A percentile compares a stretch with the other conserved stretches of the same genome.
These are phyloP conservation scores for Raddia guianensis DNA, from an alignment of 176 grass and related monocot genomes.

Conservation along the genomic window DNA sequence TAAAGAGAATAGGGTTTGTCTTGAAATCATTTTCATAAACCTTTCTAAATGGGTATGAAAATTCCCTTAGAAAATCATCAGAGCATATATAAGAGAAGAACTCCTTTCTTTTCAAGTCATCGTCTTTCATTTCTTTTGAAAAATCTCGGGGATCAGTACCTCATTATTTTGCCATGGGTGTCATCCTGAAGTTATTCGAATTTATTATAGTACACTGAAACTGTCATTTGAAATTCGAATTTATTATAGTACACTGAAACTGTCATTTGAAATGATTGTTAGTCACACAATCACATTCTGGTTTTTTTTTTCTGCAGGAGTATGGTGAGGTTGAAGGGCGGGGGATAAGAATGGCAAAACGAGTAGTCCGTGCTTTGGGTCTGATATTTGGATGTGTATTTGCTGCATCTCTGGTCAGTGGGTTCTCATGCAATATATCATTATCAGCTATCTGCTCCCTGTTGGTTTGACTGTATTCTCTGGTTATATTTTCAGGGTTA, in stretches of 20 bases:
- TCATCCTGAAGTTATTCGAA: not conserved
- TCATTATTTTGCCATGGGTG: not conserved
- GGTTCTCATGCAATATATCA: not conserved
- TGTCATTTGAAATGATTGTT: not conserved
- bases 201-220: not conserved
- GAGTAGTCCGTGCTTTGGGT: constrained; percentile 75
- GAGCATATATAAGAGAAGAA: too few species aligned
- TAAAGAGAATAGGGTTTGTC: too few species aligned
- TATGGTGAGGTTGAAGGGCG: constrained; percentile 94
- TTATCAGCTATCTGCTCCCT: not conserved
- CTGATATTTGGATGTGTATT: constrained; percentile 91
- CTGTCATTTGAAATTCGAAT: not conserved
- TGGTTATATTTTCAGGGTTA: constrained; percentile 52
- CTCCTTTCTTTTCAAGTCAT: too few species aligned
- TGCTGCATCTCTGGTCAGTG: constrained; percentile 63
- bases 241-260: not conserved
- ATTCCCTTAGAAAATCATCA: too few species aligned
- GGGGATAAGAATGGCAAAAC: constrained; percentile 90
- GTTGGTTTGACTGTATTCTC: constrained; percentile 26
- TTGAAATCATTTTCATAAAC: too few species aligned
- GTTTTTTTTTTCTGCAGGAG: constrained; percentile 56
- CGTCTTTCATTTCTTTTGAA: too few species aligned
- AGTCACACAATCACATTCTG: constrained; percentile 3
- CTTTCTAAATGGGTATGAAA: too few species aligned
- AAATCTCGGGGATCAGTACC: too few species aligned